Evolutionary conservation across 441 rosid species (phyloP), one percentile per base, ranked within the genome.

Genomic region (Erodium trifolium): DNA sequence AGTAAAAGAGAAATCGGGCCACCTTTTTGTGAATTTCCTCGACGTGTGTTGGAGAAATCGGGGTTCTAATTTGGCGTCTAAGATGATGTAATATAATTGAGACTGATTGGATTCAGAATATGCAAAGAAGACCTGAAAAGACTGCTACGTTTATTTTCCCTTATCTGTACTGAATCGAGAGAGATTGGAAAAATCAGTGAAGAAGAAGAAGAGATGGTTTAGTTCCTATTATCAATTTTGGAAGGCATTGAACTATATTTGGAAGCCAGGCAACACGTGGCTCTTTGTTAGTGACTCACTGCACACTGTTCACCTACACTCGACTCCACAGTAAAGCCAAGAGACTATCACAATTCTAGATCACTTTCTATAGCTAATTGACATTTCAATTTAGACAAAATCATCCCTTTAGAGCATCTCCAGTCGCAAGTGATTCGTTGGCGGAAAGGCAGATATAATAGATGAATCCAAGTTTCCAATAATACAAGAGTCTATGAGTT

Each of bases 181-280:
- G 11, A 18, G 23, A 57, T 57, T 19, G 29, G 63, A n/a, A 18
- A 57, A 57, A 1, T 57, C 63, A 57, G 63, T 17, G 63, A 57
- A 57, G 63, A 57, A 57, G 63, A 19, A 57, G 3, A 23, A 23
- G 2, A 23, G 27, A 2, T 23, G 27, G 27, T 23, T 23, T 23
- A 2, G 27, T 23, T 23, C 27, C 27, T 23, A 23, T 23, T 23
- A 23, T n/a, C n/a, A n/a, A n/a, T n/a, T n/a, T n/a, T n/a, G n/a
- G n/a, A n/a, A n/a, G n/a, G 7, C 7, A 10, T 41, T 41, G 12
- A 43, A 9, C 12, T 43, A 8, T 43, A 8, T 43, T 43, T 43
- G 13, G 11, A 57, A 57, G 29, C 63, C 63, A 53, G 17, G 14
- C 57, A 12, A 57, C 63, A 57, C 63, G 63, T 57, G 63, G 29